Evolutionary conservation across 805 yeast genomes (phyloP).

Genomic region (Candida qinlingensis): DNA sequence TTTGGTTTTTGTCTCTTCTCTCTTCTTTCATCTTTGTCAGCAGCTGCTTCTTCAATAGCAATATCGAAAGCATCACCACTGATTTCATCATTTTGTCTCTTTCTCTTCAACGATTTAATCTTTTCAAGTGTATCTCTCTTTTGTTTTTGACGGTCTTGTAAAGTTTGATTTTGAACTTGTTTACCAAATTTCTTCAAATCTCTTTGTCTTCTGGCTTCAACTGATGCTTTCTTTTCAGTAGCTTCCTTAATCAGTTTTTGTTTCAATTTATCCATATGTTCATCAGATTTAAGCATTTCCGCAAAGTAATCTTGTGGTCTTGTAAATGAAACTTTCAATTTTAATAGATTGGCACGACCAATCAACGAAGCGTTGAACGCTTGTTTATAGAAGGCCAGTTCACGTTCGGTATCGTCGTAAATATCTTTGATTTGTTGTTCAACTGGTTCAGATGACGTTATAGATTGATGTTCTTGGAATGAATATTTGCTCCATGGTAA

Average conservation of each 20-base stretch:
- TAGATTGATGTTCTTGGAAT: slow-evolving; percentile 79
- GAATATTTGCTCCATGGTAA: slow-evolving; percentile 55
- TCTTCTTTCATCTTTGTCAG: slow-evolving; percentile 36
- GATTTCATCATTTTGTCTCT: slow-evolving; percentile 74
- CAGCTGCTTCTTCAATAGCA: slow-evolving; percentile 79
- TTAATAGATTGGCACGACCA: slow-evolving; percentile 61
- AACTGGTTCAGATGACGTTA: slow-evolving; percentile 54
- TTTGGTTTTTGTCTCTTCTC: slow-evolving; percentile 52
- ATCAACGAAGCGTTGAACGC: slow-evolving; percentile 77
- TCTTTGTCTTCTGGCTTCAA: slow-evolving; percentile 92
- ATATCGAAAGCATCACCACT: slow-evolving; percentile 76
- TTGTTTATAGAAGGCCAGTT: slow-evolving; percentile 91
- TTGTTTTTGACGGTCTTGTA: slow-evolving; percentile 90
- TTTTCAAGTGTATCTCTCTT: slow-evolving; percentile 86
- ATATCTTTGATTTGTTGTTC: slow-evolving; percentile 75
- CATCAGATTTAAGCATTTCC: slow-evolving; percentile 96
- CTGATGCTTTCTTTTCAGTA: slow-evolving; percentile 80
- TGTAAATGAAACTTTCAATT: slow-evolving; percentile 77
- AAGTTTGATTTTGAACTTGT: slow-evolving; percentile 90
- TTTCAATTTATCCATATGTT: slow-evolving; percentile 94
- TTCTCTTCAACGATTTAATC: slow-evolving; percentile 85
- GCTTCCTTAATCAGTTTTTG: slow-evolving; percentile 74
- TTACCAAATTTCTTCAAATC: slow-evolving; percentile 94
- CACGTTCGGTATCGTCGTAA: slow-evolving; percentile 94
- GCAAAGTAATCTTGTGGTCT: slow-evolving; percentile 97